Evolutionary conservation across 106 monocot genomes (phyloP), one percentile per base, ranked within the genome.

Genomic region (Iris macrosiphon): DNA sequence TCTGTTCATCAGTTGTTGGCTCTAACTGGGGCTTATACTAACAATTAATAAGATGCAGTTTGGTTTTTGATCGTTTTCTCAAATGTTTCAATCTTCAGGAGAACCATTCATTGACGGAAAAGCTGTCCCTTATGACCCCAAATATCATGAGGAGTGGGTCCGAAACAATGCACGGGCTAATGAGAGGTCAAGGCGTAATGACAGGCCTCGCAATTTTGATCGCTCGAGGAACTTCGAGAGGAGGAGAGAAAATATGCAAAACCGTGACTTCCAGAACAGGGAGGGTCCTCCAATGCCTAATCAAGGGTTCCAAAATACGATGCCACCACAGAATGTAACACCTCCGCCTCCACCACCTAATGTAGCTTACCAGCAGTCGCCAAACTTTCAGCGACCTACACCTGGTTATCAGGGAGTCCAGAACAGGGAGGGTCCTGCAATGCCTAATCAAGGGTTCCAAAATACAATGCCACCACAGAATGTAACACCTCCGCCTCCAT

Each of bases 41-140:
- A n/a, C n/a, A n/a, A n/a, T n/a, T n/a, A n/a, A n/a, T n/a, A n/a
- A n/a, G n/a, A n/a, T n/a, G n/a, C n/a, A n/a, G n/a, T n/a, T n/a
- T n/a, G n/a, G n/a, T n/a, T n/a, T n/a, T n/a, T n/a, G n/a, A n/a
- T n/a, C n/a, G n/a, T n/a, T n/a, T n/a, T 35, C 4, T 35, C 10
- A 35, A 35, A 35, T 35, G 12, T 49, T n/a, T n/a, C 45, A 21
- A 31, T 31, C 6, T 32, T 11, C 72, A 96, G 95, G 95, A 12
- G 95, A 96, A 40, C 95, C 95, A 18, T 96, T 96, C 50, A 89
- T 96, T 43, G 53, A 96, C 59, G 95, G 95, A 23, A 49, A 96
- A 64, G 89, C 95, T 21, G 85, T 90, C 17, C 95, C 95, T 11
- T 96, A 96, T 40, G 95, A 96, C 54, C 95, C 89, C 0, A 80